A percentile compares a stretch with the other conserved stretches of the same genome.
Conservation (phyloP, 2,329 filamentous ascomycete species). For the Iodosphaeria phyllophila region DNA sequence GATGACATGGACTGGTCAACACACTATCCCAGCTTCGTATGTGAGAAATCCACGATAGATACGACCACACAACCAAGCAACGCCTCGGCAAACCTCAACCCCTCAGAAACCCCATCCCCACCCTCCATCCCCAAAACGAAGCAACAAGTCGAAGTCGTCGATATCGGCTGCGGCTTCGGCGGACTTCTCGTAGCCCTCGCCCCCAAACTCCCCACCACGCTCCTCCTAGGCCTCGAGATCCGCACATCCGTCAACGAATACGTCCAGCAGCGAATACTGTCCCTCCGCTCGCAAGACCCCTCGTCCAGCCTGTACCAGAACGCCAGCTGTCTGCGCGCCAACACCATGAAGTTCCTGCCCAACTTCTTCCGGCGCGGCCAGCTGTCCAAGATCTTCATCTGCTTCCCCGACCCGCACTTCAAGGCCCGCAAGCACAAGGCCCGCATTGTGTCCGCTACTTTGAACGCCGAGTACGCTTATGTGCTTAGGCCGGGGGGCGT, state of each 20-base stretch:
- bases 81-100: constrained; percentile 10
- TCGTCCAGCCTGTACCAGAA: constrained; percentile 53
- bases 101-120: constrained; percentile 4
- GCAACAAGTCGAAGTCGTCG: constrained; percentile 73
- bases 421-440: constrained; percentile 96
- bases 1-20: constrained; percentile 79
- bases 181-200: constrained; percentile 75
- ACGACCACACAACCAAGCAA: constrained; percentile 14
- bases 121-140: constrained; percentile 21
- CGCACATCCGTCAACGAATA: constrained; percentile 78
- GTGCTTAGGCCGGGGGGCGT: constrained; percentile 67
- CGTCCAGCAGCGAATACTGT: constrained; percentile 72
- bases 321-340: constrained; percentile 72
- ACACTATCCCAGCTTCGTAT: constrained; percentile 60
- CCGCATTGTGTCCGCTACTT: constrained; percentile 71
- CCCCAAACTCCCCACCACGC: constrained; percentile 59
- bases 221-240: constrained; percentile 87
- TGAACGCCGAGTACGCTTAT: constrained; percentile 89
- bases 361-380: constrained; percentile 81
- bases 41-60: too few species aligned
- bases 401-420: constrained; percentile 97
- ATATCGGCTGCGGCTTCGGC: constrained; percentile 95
- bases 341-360: constrained; percentile 98
- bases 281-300: constrained; percentile 49
- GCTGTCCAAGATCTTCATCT: constrained; percentile 84